Percentiles rank a stretch among this genome's conserved stretches.
Evolutionary conservation across 176 grass and related monocot genomes (phyloP).

Genomic region (Saccharum officinarum): DNA sequence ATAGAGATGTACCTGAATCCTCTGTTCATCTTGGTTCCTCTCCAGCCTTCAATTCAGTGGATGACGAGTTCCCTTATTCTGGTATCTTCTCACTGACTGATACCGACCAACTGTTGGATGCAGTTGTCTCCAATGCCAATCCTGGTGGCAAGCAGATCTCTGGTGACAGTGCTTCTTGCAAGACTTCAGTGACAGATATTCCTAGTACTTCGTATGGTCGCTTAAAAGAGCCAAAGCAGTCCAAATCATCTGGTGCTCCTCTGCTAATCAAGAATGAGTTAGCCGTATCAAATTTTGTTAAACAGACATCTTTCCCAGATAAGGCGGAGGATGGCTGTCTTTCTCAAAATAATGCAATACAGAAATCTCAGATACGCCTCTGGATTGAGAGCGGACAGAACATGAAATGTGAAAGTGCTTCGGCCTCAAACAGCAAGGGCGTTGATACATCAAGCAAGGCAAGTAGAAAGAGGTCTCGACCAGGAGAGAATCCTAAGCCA

Average conservation of each 20-base stretch:
- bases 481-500: constrained; percentile 71
- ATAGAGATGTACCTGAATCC: constrained; percentile 44
- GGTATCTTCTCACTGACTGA: constrained; percentile 59
- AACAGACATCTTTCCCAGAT: constrained; percentile 46
- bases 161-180: constrained; percentile 60
- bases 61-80: constrained; percentile 54
- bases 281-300: constrained; percentile 57
- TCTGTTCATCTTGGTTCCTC: constrained; percentile 37
- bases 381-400: constrained; percentile 66
- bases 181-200: constrained; percentile 58
- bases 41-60: constrained; percentile 36
- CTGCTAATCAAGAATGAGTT: constrained; percentile 56
- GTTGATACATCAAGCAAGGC: constrained; percentile 55
- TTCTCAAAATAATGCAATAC: constrained; percentile 51
- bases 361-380: constrained; percentile 73
- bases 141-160: constrained; percentile 54
- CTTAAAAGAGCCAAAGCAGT: constrained; percentile 48
- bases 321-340: constrained; percentile 46
- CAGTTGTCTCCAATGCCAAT: constrained; percentile 67
- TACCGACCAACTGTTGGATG: constrained; percentile 78
- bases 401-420: constrained; percentile 64
- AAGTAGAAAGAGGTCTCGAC: constrained; percentile 73
- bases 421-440: constrained; percentile 70
- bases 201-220: constrained; percentile 51
- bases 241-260: constrained; percentile 38